A percentile compares a stretch with the other conserved stretches of the same genome.
Evolutionary conservation across 139 green algal genomes (phyloP).

Genomic region (Volvox africanus): DNA sequence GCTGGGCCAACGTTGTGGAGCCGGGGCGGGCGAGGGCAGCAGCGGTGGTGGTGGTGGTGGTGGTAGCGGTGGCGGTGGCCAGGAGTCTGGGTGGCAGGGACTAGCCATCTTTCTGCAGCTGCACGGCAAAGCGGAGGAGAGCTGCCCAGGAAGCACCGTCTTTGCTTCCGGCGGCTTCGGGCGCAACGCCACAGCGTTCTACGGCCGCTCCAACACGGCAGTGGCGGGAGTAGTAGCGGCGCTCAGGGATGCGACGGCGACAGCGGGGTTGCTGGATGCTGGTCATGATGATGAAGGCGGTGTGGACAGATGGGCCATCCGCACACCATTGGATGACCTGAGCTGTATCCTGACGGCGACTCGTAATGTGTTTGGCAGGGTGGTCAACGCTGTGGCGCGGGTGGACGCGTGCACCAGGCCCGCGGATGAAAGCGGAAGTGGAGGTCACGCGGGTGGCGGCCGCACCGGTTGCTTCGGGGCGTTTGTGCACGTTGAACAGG

Average conservation of each 20-base stretch:
- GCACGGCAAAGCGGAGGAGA: conserved; percentile 43
- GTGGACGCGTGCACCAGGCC: background rate
- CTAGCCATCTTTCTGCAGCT: conserved; percentile 48
- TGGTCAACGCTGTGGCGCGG: conserved; percentile 35
- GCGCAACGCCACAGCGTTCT: conserved; percentile 8
- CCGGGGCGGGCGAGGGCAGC: background rate
- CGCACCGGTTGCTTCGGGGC: background rate
- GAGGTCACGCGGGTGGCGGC: background rate
- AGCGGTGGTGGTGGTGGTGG: background rate
- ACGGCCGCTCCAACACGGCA: conserved; percentile 7
- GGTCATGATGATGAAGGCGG: no score
- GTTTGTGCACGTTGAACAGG: conserved; percentile 39
- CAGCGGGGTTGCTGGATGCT: no score
- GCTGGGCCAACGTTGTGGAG: background rate
- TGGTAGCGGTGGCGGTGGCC: no score
- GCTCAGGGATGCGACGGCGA: background rate
- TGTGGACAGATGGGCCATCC: background rate
- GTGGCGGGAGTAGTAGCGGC: background rate
- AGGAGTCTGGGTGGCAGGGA: no score
- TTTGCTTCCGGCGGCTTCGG: conserved; percentile 45
- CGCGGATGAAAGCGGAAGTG: background rate
- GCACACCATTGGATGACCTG: background rate
- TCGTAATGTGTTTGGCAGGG: conserved; percentile 46
- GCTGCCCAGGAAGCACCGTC: conserved; percentile 37
- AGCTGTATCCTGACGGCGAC: conserved; percentile 19